Base-by-base conservation (phyloP, 805 yeast species). In the Kodamaea lidongshanica region DNA sequence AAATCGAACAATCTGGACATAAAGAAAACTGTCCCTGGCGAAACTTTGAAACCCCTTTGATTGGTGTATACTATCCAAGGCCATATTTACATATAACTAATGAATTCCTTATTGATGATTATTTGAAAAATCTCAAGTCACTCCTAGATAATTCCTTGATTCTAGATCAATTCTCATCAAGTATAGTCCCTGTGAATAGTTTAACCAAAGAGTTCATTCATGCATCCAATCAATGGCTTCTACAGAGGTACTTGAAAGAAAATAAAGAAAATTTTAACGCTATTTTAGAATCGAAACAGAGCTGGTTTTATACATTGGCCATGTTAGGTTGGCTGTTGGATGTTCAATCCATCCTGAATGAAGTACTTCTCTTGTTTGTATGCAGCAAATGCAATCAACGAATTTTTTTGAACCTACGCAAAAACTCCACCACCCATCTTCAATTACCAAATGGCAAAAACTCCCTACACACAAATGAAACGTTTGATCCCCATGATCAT, bases 311-410 rank as follows among this genome's bases (percentile, higher is more conserved):
- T 35, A 32, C 44, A n/a, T 29, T 61, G n/a, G 61, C 67, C 4
- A 39, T 52, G 15, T 37, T 50, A 30, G 67, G 68, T 5, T 64
- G 69, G 69, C 44, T 44, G 10, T 41, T 64, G 23, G 37, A 54
- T 18, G 48, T 55, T 5, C 66, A 58, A 38, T 38, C 49, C 3
- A 54, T 52, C 37, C 38, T 50, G 5, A 25, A 43, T 15, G 45
- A 50, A 10, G 27, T 50, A 12, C 50, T 61, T 3, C 41, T 61
- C 5, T 40, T 60, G 9, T 39, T 63, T 21, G 50, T 48, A n/a
- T 63, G 69, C 39, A 29, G 44, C 16, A 52, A 52, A 34, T 64
- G 70, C 37, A 61, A 63, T 39, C 51, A 51, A 26, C 42, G 65
- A 25, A 40, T 57, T 9, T 58, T 58, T 32, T 30, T 62, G 17